phyloP scores from a whole-genome alignment of 108 stramenopile species.

The Nitzschia sp. region DNA sequence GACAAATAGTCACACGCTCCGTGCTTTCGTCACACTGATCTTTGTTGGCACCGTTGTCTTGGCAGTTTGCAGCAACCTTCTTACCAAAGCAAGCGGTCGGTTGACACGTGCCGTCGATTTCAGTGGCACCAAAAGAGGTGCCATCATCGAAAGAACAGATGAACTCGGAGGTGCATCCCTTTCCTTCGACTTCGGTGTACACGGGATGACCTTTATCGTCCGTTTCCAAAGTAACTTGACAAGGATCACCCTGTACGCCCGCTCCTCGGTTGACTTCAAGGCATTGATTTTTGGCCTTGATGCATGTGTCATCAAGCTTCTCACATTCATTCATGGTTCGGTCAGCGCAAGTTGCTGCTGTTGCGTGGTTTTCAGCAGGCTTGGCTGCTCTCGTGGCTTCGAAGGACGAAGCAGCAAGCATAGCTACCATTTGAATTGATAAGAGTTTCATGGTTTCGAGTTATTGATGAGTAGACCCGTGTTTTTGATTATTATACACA shows the following conservation, averaged over 20 bases:
- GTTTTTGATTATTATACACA: too few relatives aligned
- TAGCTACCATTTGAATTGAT: not conserved
- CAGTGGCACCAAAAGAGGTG: not conserved
- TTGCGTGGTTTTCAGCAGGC: not conserved
- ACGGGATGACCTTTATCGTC: not conserved
- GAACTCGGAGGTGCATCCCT: not conserved
- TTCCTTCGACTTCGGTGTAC: not conserved
- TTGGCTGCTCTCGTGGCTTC: too few relatives aligned
- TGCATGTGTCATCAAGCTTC: not conserved
- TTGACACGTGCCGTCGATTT: not conserved
- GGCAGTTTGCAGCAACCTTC: not conserved
- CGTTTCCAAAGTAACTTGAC: not conserved
- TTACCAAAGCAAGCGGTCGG: not conserved
- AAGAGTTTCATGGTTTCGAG: too few relatives aligned
- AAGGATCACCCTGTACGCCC: not conserved
- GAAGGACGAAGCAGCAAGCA: too few relatives aligned
- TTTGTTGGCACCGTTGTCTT: too few relatives aligned
- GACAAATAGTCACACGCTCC: not conserved
- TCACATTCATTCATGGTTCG: not conserved
- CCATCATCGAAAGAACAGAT: not conserved
- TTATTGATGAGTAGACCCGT: too few relatives aligned
- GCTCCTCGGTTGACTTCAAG: not conserved
- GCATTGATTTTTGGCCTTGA: not conserved
- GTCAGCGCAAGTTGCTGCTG: not conserved
- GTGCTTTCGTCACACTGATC: not conserved